phyloP scores from a whole-genome alignment of 805 yeast genomes.

The Ogataea corticis region DNA sequence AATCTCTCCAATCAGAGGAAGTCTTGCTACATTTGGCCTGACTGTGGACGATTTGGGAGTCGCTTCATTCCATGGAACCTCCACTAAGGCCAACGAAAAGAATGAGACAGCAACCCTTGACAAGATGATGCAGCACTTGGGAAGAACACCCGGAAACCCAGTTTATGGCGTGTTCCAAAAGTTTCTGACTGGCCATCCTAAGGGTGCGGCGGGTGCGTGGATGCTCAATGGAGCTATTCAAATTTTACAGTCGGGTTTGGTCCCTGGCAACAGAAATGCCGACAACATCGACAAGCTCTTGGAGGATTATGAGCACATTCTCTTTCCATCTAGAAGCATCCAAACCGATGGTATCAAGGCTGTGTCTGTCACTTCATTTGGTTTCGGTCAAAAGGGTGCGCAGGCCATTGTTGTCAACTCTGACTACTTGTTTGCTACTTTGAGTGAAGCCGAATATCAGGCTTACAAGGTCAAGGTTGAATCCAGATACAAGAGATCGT shows the following conservation, averaged over 20 bases:
- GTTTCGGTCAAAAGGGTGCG: constrained; percentile 99
- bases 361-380: constrained; percentile 94
- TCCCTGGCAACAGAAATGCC: constrained; percentile 99
- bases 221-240: constrained; percentile 98
- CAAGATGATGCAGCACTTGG: constrained; percentile 90
- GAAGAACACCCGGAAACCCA: constrained; percentile 97
- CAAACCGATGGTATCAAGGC: constrained; percentile 98
- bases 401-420: constrained; percentile 91
- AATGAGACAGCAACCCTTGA: constrained; percentile 92
- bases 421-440: constrained; percentile 85
- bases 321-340: constrained; percentile 91
- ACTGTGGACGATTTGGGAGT: constrained; percentile 94
- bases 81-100: constrained; percentile 98
- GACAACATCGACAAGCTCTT: constrained; percentile 87
- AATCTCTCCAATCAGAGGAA: constrained; percentile 96
- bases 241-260: constrained; percentile 86
- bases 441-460: constrained; percentile 71
- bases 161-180: constrained; percentile 98
- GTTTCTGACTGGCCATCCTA: constrained; percentile 98
- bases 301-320: constrained; percentile 82
- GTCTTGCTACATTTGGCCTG: constrained; percentile 90
- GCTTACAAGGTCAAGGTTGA: constrained; percentile 69
- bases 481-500: constrained; percentile 83
- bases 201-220: constrained; percentile 99
- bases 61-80: constrained; percentile 99